phyloP scores from a whole-genome alignment of 176 grass and related monocot genomes.

The maize (Zea mays) region DNA sequence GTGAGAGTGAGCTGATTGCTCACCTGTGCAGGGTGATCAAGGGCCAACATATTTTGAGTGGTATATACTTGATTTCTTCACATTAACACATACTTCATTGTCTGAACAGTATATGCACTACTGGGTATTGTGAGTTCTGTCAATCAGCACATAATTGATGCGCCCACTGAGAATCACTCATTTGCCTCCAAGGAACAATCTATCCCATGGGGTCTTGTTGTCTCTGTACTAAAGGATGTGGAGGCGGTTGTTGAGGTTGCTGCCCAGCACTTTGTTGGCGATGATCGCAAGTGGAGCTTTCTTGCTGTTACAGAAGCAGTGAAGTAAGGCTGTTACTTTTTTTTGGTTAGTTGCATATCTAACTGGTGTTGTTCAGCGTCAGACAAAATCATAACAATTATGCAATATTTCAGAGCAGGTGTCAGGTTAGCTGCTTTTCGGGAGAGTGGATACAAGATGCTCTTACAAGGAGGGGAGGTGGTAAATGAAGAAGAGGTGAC shows the following conservation, averaged over 20 bases:
- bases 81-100: background rate
- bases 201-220: conserved; percentile 75
- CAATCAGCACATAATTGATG: conserved; percentile 95
- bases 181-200: conserved; percentile 42
- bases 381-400: conserved; percentile 18
- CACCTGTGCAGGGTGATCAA: no score
- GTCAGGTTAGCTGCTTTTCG: conserved; percentile 84
- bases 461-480: conserved; percentile 90
- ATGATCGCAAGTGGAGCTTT: conserved; percentile 87
- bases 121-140: conserved; percentile 86
- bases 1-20: no score
- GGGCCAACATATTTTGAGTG: background rate
- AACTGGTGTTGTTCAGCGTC: conserved; percentile 8
- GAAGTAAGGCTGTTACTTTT: conserved; percentile 66
- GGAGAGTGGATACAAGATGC: conserved; percentile 89
- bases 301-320: conserved; percentile 73
- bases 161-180: conserved; percentile 39
- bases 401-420: conserved; percentile 53
- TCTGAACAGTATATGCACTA: conserved; percentile 83
- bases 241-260: conserved; percentile 94
- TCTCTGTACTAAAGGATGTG: conserved; percentile 83
- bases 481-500: conserved; percentile 57
- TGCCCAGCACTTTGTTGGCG: conserved; percentile 80
- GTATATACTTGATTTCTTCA: conserved; percentile 33
- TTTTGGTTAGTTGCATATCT: conserved; percentile 31